Base-by-base conservation (phyloP, 1,284 basidiomycete species). In the Leccinum laetum region DNA sequence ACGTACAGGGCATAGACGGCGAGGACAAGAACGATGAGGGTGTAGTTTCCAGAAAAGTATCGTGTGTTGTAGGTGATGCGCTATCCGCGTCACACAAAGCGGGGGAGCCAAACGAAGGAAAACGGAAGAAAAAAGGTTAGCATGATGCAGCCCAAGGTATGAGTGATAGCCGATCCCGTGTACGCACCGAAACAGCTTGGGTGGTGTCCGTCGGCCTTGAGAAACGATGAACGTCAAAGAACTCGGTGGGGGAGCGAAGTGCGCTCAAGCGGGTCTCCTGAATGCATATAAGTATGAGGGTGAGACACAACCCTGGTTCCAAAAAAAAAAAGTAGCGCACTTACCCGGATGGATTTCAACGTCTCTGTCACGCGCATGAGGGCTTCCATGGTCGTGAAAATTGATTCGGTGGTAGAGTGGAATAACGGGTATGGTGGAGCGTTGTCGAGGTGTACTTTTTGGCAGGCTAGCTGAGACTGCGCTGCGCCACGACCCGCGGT, bases 41-140 rank as follows among this genome's bases (percentile, higher is more conserved):
- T 87, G 80, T 98, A 98, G 80, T 98, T 98, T 69, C 93, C 92
- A 65, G 93, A 95, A 79, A 95, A 96, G 80, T 95, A 95, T 64
- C 93, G 90, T 55, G 95, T 95, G 82, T 98, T 98, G 83, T 97
- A 95, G 49, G 94, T 94, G 85, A 97, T 92, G 67, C 95, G 87
- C 93, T 69, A 35, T 49, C 21, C n/a, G 11, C 24, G 39, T 16
- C 2, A 26, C 7, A 63, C 61, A 21, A 24, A 64, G 7, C 49
- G 13, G 21, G 39, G 5, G 9, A 32, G 29, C 11, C 32, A 24
- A 21, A 21, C 18, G 8, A 16, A 14, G 29, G 44, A 4, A 39
- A 29, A 26, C 16, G 9, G n/a, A 56, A 56, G 13, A 26, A 55
- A 56, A 26, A 21, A 13, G 24, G 18, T 35, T 32, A 58, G 13